Evolutionary conservation across 495 filamentous ascomycete species (phyloP), one percentile per base, ranked within the genome.

Genomic region (Xylona heveae): DNA sequence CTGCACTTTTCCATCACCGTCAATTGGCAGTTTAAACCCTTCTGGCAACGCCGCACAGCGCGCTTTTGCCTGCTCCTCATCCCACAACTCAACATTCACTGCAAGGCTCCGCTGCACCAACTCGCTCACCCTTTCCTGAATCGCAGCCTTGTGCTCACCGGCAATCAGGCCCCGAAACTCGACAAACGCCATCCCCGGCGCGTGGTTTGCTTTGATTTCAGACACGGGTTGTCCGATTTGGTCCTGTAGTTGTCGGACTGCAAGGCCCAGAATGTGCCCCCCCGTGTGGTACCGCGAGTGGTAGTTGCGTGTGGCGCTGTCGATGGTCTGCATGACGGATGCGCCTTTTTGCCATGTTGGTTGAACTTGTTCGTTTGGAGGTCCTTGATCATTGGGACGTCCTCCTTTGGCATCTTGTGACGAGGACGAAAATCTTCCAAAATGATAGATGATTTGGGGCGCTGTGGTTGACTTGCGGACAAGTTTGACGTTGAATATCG

Each of bases 231-330:
- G n/a, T n/a, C n/a, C n/a, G n/a, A n/a, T n/a, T 34, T 65, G 57
- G 19, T 61, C 43, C 2, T 37, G 31, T 6, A 71, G 54, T 25
- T 58, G 49, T n/a, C 59, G 52, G 18, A 73, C 59, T 3, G 69
- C 68, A 3, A 59, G 38, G 10, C 70, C 64, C 5, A 77, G 54
- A 15, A 74, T 58, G 38, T 77, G 71, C 7, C 71, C 71, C 1
- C 65, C 71, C 0, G 70, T 73, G 43, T 77, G 71, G 3, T 66
- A 54, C 3, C 68, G 61, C 7, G 67, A 73, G 49, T 68, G 60
- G 3, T 71, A 51, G 2, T 47, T 31, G 3, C 70, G 58, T 34
- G 62, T 66, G 18, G 59, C 58, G 0, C 28, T 46, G 44, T 75
- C 59, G 38, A 75, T 59, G 10, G 36, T 31, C 38, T 71, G 70